A percentile compares a stretch with the other conserved stretches of the same genome.
phyloP scores from a whole-genome alignment of 805 yeast genomes.

The Hanseniaspora occidentalis region DNA sequence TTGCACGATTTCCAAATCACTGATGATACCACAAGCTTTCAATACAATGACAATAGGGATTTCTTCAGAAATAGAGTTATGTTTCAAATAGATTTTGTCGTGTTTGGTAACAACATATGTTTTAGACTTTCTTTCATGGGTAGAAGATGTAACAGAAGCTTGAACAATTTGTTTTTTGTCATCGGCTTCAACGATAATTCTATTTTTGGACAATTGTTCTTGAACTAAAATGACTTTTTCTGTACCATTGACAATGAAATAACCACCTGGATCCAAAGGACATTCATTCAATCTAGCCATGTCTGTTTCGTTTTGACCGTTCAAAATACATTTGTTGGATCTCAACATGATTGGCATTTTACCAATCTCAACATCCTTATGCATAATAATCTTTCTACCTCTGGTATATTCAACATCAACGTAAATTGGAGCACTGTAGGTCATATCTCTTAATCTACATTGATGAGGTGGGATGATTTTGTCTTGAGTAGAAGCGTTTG shows the following conservation, averaged over 20 bases:
- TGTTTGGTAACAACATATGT: slow-evolving; percentile 91
- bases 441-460: slow-evolving; percentile 85
- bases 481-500: slow-evolving; percentile 42
- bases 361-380: slow-evolving; percentile 86
- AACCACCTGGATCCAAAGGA: slow-evolving; percentile 98
- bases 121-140: slow-evolving; percentile 96
- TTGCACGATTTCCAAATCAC: slow-evolving; percentile 89
- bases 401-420: slow-evolving; percentile 97
- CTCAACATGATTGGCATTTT: slow-evolving; percentile 98
- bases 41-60: slow-evolving; percentile 86
- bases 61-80: slow-evolving; percentile 91
- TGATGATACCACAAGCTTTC: slow-evolving; percentile 88
- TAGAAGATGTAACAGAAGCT: slow-evolving; percentile 94
- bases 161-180: slow-evolving; percentile 89
- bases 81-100: slow-evolving; percentile 80
- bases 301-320: slow-evolving; percentile 60
- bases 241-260: slow-evolving; percentile 94
- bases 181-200: slow-evolving; percentile 96
- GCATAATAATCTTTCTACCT: slow-evolving; percentile 84
- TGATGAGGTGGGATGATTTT: slow-evolving; percentile 81
- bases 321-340: slow-evolving; percentile 79
- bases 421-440: slow-evolving; percentile 88
- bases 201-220: slow-evolving; percentile 91
- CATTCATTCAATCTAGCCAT: slow-evolving; percentile 91
- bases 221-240: slow-evolving; percentile 95